Conservation (phyloP, 2,329 filamentous ascomycete genomes). For the Apiospora arundinis region DNA sequence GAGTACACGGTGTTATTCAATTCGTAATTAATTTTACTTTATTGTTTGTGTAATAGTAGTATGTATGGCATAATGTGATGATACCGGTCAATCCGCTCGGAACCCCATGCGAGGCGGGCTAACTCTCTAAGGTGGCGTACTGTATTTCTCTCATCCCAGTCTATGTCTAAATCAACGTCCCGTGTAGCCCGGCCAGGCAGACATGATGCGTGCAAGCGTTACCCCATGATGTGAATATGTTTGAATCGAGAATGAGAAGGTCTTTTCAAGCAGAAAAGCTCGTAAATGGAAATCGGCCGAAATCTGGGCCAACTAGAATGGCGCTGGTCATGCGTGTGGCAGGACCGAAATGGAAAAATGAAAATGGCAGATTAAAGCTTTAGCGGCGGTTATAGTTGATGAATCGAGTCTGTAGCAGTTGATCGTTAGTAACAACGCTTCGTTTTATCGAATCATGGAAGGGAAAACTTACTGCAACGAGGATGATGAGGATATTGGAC, state of each 20-base stretch:
- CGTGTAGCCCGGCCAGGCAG: not conserved
- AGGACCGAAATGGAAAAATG: not conserved
- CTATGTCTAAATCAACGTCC: constrained; percentile 10
- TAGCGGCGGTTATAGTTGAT: constrained; percentile 61
- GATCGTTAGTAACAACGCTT: constrained; percentile 28
- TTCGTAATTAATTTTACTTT: not conserved
- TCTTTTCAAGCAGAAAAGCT: not conserved
- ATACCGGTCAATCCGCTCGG: not conserved
- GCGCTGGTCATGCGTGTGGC: not conserved
- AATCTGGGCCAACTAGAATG: not conserved
- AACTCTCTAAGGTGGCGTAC: not conserved
- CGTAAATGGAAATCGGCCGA: not conserved
- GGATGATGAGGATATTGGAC: constrained; percentile 73
- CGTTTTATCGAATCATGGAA: not conserved
- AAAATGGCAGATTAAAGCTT: constrained; percentile 26
- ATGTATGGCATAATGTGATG: not conserved
- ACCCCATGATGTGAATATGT: not conserved
- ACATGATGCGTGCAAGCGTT: not conserved
- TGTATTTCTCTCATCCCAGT: not conserved
- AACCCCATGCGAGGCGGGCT: not conserved
- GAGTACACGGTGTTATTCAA: not conserved
- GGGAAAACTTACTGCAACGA: constrained; percentile 54
- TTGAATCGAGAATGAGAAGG: not conserved
- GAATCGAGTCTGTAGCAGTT: constrained; percentile 51
- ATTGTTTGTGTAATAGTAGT: not conserved